A percentile compares a stretch with the other conserved stretches of the same genome.
These are phyloP conservation scores for Aristolochia californica DNA, from an alignment of 164 flowering plant genomes.

Conservation along the genomic window DNA sequence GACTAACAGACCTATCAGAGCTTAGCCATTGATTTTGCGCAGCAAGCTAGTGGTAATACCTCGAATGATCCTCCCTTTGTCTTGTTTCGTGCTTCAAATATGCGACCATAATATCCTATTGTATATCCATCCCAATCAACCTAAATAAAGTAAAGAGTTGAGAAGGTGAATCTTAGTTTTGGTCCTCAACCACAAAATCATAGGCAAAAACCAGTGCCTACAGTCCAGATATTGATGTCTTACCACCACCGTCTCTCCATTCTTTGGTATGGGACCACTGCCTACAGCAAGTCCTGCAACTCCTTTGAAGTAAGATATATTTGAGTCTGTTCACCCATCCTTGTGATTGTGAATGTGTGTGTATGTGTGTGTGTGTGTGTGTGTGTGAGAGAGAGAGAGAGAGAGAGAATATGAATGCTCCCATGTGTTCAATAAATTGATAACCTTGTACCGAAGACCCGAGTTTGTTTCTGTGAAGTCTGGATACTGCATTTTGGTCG, in stretches of 20 bases:
- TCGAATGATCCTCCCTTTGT: constrained; percentile 95
- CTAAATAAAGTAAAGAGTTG: constrained; percentile 22
- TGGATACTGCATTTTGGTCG: constrained; percentile 78
- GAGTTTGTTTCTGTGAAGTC: constrained; percentile 72
- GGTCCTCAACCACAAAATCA: constrained; percentile 1
- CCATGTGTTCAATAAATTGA: neutral
- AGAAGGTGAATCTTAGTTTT: constrained; percentile 7
- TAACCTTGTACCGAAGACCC: constrained; percentile 92
- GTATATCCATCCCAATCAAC: constrained; percentile 99
- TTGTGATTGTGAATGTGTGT: too few relatives aligned
- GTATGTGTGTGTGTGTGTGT: too few relatives aligned
- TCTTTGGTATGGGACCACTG: constrained; percentile 69
- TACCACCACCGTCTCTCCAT: constrained; percentile 93
- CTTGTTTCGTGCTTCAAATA: constrained; percentile 98
- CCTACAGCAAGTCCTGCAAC: constrained; percentile 80
- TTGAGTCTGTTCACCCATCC: too few relatives aligned
- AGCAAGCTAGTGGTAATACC: constrained; percentile 33
- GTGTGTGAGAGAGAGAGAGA: too few relatives aligned
- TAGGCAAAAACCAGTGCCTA: neutral
- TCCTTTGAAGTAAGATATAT: neutral
- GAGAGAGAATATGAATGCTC: too few relatives aligned
- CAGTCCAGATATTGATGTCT: constrained; percentile 6
- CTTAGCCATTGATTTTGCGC: too few relatives aligned
- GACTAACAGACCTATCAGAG: too few relatives aligned
- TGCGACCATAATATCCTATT: constrained; percentile 93